Conservation (phyloP, 2,329 filamentous ascomycete genomes). For the Sphaerulina populicola region DNA sequence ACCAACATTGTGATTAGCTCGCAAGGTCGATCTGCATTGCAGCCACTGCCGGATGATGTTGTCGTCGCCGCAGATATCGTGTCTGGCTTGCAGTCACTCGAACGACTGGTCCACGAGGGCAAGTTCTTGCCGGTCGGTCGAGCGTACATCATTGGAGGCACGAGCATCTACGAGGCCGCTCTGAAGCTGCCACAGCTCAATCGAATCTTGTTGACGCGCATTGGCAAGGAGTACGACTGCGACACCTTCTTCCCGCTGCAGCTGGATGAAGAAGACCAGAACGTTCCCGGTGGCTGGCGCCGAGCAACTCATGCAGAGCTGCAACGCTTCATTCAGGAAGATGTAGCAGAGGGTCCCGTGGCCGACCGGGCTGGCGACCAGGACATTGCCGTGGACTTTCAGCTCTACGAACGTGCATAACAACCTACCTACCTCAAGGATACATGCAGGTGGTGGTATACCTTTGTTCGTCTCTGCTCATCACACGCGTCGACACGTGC, state of each 20-base stretch:
- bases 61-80: constrained; percentile 43
- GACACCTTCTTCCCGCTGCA: constrained; percentile 65
- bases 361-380: constrained; percentile 49
- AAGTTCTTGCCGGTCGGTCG: constrained; percentile 40
- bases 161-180: constrained; percentile 70
- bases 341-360: constrained; percentile 48
- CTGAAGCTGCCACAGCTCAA: constrained; percentile 51
- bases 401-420: constrained; percentile 26
- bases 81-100: constrained; percentile 30
- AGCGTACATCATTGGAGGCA: constrained; percentile 84
- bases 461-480: too few relatives aligned
- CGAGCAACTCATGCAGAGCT: constrained; percentile 47
- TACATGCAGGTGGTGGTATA: too few relatives aligned
- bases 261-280: constrained; percentile 36
- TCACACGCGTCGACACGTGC: constrained; percentile 1
- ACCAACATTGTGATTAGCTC: constrained; percentile 75
- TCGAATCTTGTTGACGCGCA: constrained; percentile 61
- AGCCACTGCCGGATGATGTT: constrained; percentile 37
- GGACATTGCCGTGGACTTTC: constrained; percentile 27
- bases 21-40: constrained; percentile 19
- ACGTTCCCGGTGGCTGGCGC: constrained; percentile 44
- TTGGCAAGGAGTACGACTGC: constrained; percentile 63
- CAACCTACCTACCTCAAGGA: neutral
- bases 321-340: constrained; percentile 58
- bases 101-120: constrained; percentile 23